phyloP scores from a whole-genome alignment of 2,329 filamentous ascomycete genomes.

The Arthroderma uncinatum region DNA sequence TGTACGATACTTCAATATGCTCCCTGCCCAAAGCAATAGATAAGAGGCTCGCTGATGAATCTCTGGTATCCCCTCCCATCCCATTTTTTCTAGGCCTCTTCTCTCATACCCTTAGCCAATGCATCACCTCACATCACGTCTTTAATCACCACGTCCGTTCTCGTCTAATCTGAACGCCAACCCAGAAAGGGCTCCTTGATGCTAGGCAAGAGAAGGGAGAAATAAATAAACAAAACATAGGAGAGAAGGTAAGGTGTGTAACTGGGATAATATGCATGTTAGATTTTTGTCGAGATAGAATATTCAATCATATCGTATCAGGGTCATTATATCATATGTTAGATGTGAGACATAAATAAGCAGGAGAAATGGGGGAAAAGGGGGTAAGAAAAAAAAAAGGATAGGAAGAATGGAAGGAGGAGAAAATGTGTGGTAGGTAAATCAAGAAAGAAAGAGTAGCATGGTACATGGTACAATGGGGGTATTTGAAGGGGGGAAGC shows the following conservation, averaged over 20 bases:
- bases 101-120: background rate
- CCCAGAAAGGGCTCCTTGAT: background rate
- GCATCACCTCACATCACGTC: background rate
- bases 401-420: background rate
- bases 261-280: background rate
- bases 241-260: background rate
- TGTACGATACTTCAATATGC: background rate
- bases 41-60: background rate
- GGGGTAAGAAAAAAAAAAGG: background rate
- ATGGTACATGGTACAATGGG: constrained; percentile 1
- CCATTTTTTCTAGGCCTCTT: background rate
- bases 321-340: constrained; percentile 3
- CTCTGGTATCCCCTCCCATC: background rate
- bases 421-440: background rate
- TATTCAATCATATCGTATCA: constrained; percentile 3
- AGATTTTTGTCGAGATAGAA: background rate
- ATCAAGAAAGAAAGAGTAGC: background rate
- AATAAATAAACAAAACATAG: background rate
- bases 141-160: background rate
- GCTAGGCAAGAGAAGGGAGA: background rate
- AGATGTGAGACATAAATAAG: background rate
- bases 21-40: background rate
- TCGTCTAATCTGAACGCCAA: constrained; percentile 3
- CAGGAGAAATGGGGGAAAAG: background rate
- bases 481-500: background rate